Evolutionary conservation across 257 asterid species (phyloP), one percentile per base, ranked within the genome.

Genomic region (Gardenia jasminoides): DNA sequence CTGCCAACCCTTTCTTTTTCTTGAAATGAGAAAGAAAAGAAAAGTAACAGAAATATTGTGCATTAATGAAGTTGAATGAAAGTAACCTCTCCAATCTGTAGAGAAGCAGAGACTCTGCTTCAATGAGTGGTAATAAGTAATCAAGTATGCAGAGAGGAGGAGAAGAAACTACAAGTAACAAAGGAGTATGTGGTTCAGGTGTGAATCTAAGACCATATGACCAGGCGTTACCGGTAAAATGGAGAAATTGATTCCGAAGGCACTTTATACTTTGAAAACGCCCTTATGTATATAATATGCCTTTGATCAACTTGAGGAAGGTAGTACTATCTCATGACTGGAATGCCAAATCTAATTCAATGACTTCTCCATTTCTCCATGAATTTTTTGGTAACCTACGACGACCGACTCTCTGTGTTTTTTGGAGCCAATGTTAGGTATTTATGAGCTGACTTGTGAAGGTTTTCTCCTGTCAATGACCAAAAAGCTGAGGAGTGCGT

Each of bases 291-390:
- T 73, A 31, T 54, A 13, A 48, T 48, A 31, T 33, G 36, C 6
- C 26, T 5, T 74, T 7, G 16, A 52, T 20, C 64, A 20, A 56
- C n/a, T 56, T 56, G 26, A 56, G 62, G 62, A 56, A 16, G 2
- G 10, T 56, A 54, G 11, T 6, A 44, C 1, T 19, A 52, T 20
- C 3, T 28, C 54, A 31, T 64, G 10, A 46, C 52, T 70, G 30
- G 48, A 10, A 73, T 50, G 28, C 28, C 24, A 69, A 20, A 36
- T 15, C 7, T 20, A 10, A 33, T 26, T 13, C 17, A 15, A 28
- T 72, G 39, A 72, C 41, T 72, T 72, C 41, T 50, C 65, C 64
- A 72, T 72, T 72, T 72, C 64, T 16, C 46, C 7, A 48, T 17
- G 30, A 72, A n/a, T 22, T 58, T 36, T 74, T 33, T 47, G 36